Base-by-base conservation (phyloP, 768 basidiomycete genomes). In the Collybia sp. region DNA sequence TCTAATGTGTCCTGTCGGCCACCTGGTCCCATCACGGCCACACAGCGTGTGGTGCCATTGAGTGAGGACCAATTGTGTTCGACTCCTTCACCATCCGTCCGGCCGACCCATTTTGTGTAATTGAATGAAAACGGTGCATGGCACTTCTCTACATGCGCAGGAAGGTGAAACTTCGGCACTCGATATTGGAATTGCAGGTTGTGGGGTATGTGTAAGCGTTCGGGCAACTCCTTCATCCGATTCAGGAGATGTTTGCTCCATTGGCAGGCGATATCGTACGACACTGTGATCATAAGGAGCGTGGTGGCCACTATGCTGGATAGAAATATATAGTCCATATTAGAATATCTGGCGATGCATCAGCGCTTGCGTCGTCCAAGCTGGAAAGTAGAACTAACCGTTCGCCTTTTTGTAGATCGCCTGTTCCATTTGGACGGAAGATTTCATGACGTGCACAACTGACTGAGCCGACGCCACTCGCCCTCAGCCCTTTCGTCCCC, bases 351-450 rank as follows among this genome's bases (percentile, higher is more conserved):
- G 17, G 4, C 17, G 10, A 37, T 37, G 35, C 35, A 37, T n/a
- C 35, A 37, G 13, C 35, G 17, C 35, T 37, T 37, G 25, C 25
- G 25, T 25, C 25, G 25, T 8, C 8, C 25, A 25, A 25, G 25
- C 25, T 25, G 25, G 25, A 25, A 25, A 25, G 25, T 8, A 25
- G 33, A n/a, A 48, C 51, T 4, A 41, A 64, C 66, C 54, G 39
- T 51, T 67, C 65, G 0, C 65, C 66, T 41, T 56, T 56, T 35
- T 63, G 64, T 4, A 66, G 46, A 46, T 68, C 64, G 1, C 57
- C 64, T 8, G 60, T 47, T 2, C 59, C 61, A 11, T 50, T 50
- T 13, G 52, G 45, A 30, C 49, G 44, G 19, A 61, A 45, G 40
- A 62, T 50, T 45, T 59, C 57, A 17, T 59, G 55, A 4, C 57